Conservation (phyloP, 1,284 basidiomycete genomes). For the Puccinia horiana region DNA sequence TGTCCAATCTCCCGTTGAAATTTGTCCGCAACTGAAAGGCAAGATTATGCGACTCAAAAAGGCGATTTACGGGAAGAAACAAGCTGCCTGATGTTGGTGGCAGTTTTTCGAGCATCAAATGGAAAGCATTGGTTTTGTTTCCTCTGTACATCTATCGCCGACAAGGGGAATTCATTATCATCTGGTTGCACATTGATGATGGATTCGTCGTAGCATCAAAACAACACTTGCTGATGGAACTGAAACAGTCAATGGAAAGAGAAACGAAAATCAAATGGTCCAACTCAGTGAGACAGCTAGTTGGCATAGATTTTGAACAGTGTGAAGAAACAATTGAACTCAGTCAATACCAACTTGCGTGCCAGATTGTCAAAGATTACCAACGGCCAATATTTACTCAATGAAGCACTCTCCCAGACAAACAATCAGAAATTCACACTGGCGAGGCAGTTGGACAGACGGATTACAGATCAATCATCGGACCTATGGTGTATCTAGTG, state of each 20-base stretch:
- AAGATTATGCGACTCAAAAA: slow-evolving; percentile 11
- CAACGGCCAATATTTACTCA: neutral
- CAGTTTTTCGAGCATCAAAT: neutral
- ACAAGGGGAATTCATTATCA: neutral
- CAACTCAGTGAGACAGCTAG: neutral
- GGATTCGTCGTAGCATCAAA: neutral
- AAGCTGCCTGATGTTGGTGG: slow-evolving; percentile 30
- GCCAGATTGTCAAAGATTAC: neutral
- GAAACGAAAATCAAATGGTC: slow-evolving; percentile 17
- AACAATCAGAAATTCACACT: neutral
- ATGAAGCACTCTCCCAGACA: neutral
- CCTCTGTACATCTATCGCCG: neutral
- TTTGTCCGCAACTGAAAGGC: too few species aligned
- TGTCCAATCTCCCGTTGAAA: too few species aligned
- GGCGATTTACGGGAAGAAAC: slow-evolving; percentile 25
- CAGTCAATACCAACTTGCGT: neutral
- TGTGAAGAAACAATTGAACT: neutral
- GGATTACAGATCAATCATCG: neutral
- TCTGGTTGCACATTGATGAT: slow-evolving; percentile 36
- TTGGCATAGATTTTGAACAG: neutral
- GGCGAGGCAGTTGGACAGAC: neutral
- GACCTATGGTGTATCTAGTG: slow-evolving; percentile 8
- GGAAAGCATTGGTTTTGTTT: neutral
- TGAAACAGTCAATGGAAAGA: neutral
- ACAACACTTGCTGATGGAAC: neutral